Percentiles rank a stretch among this genome's conserved stretches.
phyloP scores from a whole-genome alignment of 305 asterid genomes.

The Fraxinus xanthoxyloides region DNA sequence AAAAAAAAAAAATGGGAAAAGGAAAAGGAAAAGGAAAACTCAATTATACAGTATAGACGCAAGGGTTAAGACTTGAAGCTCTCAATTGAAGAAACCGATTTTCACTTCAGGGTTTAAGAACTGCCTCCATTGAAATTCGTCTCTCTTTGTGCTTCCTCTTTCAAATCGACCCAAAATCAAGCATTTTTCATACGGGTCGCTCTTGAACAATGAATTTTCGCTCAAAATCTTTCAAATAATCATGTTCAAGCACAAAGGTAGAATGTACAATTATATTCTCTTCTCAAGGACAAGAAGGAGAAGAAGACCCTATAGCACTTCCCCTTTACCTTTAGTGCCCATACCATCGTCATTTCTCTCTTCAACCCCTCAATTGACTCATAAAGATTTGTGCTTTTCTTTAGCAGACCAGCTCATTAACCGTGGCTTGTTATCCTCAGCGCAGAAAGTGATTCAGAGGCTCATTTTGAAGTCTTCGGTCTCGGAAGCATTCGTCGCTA shows the following conservation, averaged over 20 bases:
- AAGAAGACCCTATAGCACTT: constrained; percentile 34
- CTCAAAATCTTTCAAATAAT: background rate
- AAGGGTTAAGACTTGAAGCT: background rate
- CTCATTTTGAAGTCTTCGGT: constrained; percentile 36
- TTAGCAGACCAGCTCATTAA: constrained; percentile 36
- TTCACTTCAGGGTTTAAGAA: background rate
- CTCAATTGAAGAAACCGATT: background rate
- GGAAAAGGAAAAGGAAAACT: too few species aligned
- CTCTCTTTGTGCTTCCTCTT: background rate
- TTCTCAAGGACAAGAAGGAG: background rate
- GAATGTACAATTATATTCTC: background rate
- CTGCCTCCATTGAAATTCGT: background rate
- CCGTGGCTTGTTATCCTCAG: constrained; percentile 46
- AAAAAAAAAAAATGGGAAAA: too few species aligned
- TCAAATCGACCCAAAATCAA: background rate
- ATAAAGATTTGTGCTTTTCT: constrained; percentile 36
- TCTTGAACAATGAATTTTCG: background rate
- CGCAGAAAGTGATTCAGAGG: constrained; percentile 45
- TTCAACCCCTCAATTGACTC: constrained; percentile 23
- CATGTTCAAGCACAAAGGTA: background rate
- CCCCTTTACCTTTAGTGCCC: constrained; percentile 44
- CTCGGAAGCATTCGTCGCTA: constrained; percentile 36
- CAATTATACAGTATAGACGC: background rate
- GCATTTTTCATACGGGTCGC: background rate
- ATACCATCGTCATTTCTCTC: constrained; percentile 12